Evolutionary conservation across 1,139 yeast genomes (phyloP), one percentile per base, ranked within the genome.

Genomic region (Debaryomyces subglobosus): DNA sequence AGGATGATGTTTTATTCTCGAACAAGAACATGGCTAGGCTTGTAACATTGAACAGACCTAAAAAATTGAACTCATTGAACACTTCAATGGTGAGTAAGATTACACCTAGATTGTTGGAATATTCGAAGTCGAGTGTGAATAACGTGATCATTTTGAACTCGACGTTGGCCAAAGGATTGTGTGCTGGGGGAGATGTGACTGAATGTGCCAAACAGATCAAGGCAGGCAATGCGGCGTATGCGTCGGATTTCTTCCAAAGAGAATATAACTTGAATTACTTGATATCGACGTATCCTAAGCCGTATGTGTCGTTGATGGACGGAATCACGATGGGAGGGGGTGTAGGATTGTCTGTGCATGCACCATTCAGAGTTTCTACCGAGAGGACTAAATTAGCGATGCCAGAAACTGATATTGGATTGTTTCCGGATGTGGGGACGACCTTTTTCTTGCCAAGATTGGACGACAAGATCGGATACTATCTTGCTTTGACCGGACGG

Each of bases 301-400:
- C 99, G 1, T 80, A 88, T 55, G 84, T 94, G 16, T 78, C 96
- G 0, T 63, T 91, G 40, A 86, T 89, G 85, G 86, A 94, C 63
- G 98, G 98, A 27, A 90, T 94, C 60, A 90, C 95, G 34, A 90
- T 94, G 97, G 99, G 99, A 49, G 99, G 99, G 47, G 99, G 99
- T 58, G 96, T 90, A 39, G 99, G 99, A 3, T 74, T 94, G 48
- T 79, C 94, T 0, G 86, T 89, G 39, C 98, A 95, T 68, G 88
- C 92, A n/a, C 96, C 97, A 2, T 92, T 92, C 76, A 82, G 99
- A 63, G 76, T 94, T 43, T 96, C 95, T 10, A 89, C 97, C 34
- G 98, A 94, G 61, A 81, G 81, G 61, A 92, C 98, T 16, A 79
- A 85, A 63, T 81, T 92, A 70, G 96, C 98, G 52, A 95, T 94